Base-by-base conservation (phyloP, 306 rosid species). In the Acacia confusa region DNA sequence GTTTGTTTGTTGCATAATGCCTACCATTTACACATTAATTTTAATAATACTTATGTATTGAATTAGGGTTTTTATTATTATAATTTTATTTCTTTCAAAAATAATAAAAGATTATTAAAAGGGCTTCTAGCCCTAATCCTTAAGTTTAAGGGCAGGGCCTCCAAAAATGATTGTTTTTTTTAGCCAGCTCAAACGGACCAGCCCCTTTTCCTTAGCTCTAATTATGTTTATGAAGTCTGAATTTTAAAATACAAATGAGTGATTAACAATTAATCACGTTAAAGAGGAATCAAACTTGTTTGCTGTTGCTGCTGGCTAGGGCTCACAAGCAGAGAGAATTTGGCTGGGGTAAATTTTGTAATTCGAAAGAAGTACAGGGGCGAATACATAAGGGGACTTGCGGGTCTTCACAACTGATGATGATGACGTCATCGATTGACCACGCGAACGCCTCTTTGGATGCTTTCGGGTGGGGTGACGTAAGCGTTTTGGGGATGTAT, bases 341-440 rank as follows among this genome's bases (percentile, higher is more conserved):
- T 32, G n/a, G 20, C 7, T 15, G 13, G 77, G 80, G 30, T 55
- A 81, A 81, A 3, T 24, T 44, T 53, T 68, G 85, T 19, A 84
- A 81, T 85, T 77, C 27, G 22, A 1, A 10, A 63, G 58, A 41
- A 66, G 65, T 20, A 12, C 3, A 47, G 40, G 65, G 87, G 82
- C 87, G 74, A 77, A 41, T n/a, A 7, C 4, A 27, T 1, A 30
- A 34, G 27, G 58, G 25, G 30, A 38, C n/a, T 22, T 3, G 74
- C 83, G 47, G 60, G 68, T 67, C 77, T 38, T 13, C 19, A 28
- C 58, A 63, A 13, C 6, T 52, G 52, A 65, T 16, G 17, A 5
- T 4, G 6, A 50, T 83, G 80, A 83, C 81, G 83, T 80, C 81
- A 77, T 32, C 13, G n/a, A 6, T 45, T 24, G 63, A 24, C 76